Evolutionary conservation across 495 filamentous ascomycete genomes (phyloP), one percentile per base, ranked within the genome.

Genomic region (Trichodelitschia bisporula): DNA sequence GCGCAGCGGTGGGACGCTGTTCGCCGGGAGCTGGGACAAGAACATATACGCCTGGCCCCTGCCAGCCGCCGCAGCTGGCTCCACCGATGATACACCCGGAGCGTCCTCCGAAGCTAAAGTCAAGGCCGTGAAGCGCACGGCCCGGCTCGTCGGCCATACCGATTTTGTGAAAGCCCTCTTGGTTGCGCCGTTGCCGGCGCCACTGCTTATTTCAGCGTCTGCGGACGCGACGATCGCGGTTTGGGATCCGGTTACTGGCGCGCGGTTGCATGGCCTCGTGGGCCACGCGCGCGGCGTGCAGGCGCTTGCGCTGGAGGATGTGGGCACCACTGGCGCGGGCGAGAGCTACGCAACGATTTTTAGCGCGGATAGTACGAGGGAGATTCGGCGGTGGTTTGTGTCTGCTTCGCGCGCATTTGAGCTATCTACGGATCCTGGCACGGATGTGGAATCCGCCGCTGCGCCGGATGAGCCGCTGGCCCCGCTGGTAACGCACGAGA

Each of bases 1-100:
- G 20, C 12, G 17, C 29, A 26, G 9, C 28, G 24, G 33, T 9
- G 10, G 19, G n/a, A 65, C 61, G 1, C 38, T 95, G 28, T 93
- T 80, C 48, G 77, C 77, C 17, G 82, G 80, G 15, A 77, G 72
- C 37, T 97, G 86, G 86, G 82, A 97, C 55, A 91, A 89, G 49
- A 56, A 60, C 15, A 62, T 95, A 25, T 91, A 71, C 68, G 74
- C 76, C 19, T 91, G 77, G 77, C 18, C 29, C 29, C 5, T 4
- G 8, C 10, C 29, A 4, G 4, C 29, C 6, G 4, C 15, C 18
- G 9, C 29, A 18, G 15, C 18, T 15, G n/a, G n/a, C n/a, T n/a
- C n/a, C n/a, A n/a, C n/a, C n/a, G n/a, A n/a, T n/a, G n/a, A n/a
- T n/a, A 13, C 29, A 8, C 18, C 29, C 21, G 6, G 6, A 6